A percentile compares a stretch with the other conserved stretches of the same genome.
These are phyloP conservation scores for Jatropha multifida DNA, from an alignment of 441 rosid genomes.

Conservation along the genomic window DNA sequence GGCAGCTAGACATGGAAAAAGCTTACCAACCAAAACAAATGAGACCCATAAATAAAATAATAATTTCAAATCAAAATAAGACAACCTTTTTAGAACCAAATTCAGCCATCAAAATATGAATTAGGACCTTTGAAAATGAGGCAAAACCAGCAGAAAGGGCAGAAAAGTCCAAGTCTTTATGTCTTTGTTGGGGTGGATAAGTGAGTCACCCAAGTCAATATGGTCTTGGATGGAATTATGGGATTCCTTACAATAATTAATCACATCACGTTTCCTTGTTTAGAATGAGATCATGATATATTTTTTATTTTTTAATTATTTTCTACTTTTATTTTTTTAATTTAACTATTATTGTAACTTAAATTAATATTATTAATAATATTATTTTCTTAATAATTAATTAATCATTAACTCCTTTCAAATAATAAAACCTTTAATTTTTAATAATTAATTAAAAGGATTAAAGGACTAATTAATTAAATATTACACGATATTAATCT, in stretches of 20 bases:
- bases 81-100: not conserved
- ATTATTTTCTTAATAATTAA: no score
- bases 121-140: constrained; percentile 9
- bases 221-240: constrained; percentile 3
- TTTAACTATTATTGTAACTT: no score
- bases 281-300: not conserved
- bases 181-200: not conserved
- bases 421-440: no score
- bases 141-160: not conserved
- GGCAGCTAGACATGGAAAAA: constrained; percentile 29
- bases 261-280: not conserved
- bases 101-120: not conserved
- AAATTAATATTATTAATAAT: no score
- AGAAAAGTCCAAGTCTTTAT: constrained; percentile 1
- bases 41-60: constrained; percentile 8
- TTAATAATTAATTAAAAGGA: no score
- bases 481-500: no score
- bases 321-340: no score
- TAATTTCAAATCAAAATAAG: not conserved
- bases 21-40: constrained; percentile 16
- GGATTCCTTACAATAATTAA: not conserved
- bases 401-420: no score
- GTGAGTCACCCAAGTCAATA: not conserved
- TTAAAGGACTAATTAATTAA: no score
- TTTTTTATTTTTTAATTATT: no score